Base-by-base conservation (phyloP, 1,284 basidiomycete species). In the Rhodotorula sp. region DNA sequence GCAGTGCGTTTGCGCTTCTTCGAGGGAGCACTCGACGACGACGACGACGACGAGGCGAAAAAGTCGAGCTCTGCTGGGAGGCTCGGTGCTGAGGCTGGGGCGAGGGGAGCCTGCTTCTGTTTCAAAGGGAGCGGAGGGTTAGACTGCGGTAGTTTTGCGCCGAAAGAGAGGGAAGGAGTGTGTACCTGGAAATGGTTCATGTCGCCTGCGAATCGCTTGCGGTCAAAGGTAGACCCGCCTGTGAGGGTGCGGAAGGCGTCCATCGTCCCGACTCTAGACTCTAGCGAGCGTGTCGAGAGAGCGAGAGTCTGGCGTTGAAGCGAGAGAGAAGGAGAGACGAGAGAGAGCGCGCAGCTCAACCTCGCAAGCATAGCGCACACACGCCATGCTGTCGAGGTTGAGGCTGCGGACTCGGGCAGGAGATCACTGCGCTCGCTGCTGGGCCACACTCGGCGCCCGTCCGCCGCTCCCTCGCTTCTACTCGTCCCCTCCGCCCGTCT, bases 41-140 rank as follows among this genome's bases (percentile, higher is more conserved):
- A 20, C 33, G 42, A 24, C 0, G 45, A 6, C 0, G 64, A 22
- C 6, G 29, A 7, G 75, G 90, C 91, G 82, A 95, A 95, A 80
- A 94, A 94, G 80, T 96, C 91, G 6, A 95, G 84, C 73, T 90
- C 90, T 3, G 84, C 77, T 0, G 93, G 93, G 26, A 95, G 85
- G 72, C 75, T n/a, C 10, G 46, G 17, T 54, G 53, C n/a, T 26
- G 18, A n/a, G 37, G 53, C 53, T 12, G 18, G 24, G 5, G 22
- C 51, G 10, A 62, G 37, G 1, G 68, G 62, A 0, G 12, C 29
- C 20, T 59, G 22, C 37, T 63, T 57, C 24, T 37, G 37, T 58
- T n/a, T 4, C 37, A 37, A 37, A 10, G 37, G 37, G 22, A n/a
- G 60, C 29, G 53, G n/a, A n/a, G n/a, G n/a, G 24, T 42, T 22